Evolutionary conservation across 805 yeast genomes (phyloP).

Genomic region (Wickerhamiella slavikovae): DNA sequence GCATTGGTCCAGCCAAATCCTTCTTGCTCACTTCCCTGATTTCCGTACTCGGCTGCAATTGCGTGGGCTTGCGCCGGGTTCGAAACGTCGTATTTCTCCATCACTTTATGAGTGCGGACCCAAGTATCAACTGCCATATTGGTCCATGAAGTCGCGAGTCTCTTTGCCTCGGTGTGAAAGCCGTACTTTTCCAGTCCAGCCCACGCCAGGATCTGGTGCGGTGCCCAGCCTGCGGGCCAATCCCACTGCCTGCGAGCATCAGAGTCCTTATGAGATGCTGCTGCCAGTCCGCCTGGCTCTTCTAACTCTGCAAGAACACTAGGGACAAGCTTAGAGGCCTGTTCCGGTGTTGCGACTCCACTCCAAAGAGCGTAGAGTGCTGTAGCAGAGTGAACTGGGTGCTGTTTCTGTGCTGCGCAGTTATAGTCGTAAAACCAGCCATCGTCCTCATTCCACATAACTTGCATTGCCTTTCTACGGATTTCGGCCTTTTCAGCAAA

Average conservation of each 20-base stretch:
- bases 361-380: slow-evolving; percentile 89
- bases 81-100: slow-evolving; percentile 85
- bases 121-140: slow-evolving; percentile 72
- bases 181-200: slow-evolving; percentile 61
- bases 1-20: slow-evolving; percentile 99
- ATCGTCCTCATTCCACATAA: slow-evolving; percentile 65
- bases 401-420: slow-evolving; percentile 31
- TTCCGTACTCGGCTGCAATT: slow-evolving; percentile 92
- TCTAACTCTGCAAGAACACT: slow-evolving; percentile 51
- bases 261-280: slow-evolving; percentile 70
- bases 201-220: slow-evolving; percentile 93
- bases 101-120: slow-evolving; percentile 85
- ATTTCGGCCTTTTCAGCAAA: slow-evolving; percentile 28
- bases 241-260: slow-evolving; percentile 78
- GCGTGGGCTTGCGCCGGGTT: slow-evolving; percentile 66
- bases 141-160: slow-evolving; percentile 78
- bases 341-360: slow-evolving; percentile 40
- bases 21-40: slow-evolving; percentile 90
- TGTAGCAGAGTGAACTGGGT: slow-evolving; percentile 67
- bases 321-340: slow-evolving; percentile 42
- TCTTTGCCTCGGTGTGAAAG: slow-evolving; percentile 35
- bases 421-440: slow-evolving; percentile 76
- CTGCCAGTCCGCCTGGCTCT: slow-evolving; percentile 70
- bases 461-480: slow-evolving; percentile 38
- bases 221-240: slow-evolving; percentile 97